Conservation (phyloP, 2,329 filamentous ascomycete genomes). For the Cryoendolithus antarcticus region DNA sequence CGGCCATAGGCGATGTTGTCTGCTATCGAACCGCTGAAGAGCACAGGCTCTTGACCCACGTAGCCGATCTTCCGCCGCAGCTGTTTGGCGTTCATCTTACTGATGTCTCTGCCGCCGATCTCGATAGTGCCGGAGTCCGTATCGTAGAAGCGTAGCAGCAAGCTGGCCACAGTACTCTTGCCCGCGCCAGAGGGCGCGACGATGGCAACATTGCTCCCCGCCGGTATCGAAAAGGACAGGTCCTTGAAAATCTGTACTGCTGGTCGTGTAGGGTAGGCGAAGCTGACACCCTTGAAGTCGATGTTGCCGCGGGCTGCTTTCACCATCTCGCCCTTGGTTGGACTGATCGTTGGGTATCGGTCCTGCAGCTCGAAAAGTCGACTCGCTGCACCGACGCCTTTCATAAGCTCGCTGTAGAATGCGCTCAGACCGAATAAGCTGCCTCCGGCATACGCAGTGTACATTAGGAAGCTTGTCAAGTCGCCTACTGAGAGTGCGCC, state of each 20-base stretch:
- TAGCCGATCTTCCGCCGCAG: slow-evolving; percentile 84
- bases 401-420: slow-evolving; percentile 98
- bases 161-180: slow-evolving; percentile 88
- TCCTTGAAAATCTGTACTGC: slow-evolving; percentile 85
- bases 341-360: slow-evolving; percentile 70
- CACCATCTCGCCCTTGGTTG: slow-evolving; percentile 70
- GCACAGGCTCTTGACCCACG: slow-evolving; percentile 88
- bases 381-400: slow-evolving; percentile 92
- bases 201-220: slow-evolving; percentile 89
- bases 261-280: slow-evolving; percentile 87
- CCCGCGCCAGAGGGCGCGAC: slow-evolving; percentile 93
- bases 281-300: slow-evolving; percentile 71
- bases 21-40: slow-evolving; percentile 74
- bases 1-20: slow-evolving; percentile 89
- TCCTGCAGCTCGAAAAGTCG: slow-evolving; percentile 94
- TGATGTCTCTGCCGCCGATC: slow-evolving; percentile 75
- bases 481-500: slow-evolving; percentile 85
- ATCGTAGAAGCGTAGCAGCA: slow-evolving; percentile 83
- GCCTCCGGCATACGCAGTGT: slow-evolving; percentile 74
- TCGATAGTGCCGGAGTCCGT: slow-evolving; percentile 64
- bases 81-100: slow-evolving; percentile 83
- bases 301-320: slow-evolving; percentile 78
- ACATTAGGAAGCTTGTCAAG: slow-evolving; percentile 95
- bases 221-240: slow-evolving; percentile 79
- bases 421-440: slow-evolving; percentile 88